Conservation (phyloP, 441 rosid genomes). For the Flueggea neowawraea region DNA sequence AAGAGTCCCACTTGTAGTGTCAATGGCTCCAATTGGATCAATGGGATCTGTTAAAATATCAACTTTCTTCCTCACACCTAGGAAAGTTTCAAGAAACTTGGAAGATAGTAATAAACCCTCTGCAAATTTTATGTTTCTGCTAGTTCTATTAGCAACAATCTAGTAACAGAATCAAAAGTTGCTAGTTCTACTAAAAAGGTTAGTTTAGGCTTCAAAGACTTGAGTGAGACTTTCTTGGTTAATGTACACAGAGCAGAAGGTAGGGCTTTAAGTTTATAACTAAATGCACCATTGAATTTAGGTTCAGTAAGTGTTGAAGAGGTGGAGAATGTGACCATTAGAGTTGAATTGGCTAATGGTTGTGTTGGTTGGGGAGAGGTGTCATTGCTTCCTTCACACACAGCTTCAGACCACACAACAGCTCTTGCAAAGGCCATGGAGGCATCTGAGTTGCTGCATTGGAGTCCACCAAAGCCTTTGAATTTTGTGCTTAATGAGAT, state of each 20-base stretch:
- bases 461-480: conserved; percentile 35
- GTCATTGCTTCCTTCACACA: conserved; percentile 76
- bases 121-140: too few relatives aligned
- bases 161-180: too few relatives aligned
- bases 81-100: too few relatives aligned
- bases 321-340: conserved; percentile 62
- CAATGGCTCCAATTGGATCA: too few relatives aligned
- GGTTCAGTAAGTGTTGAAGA: conserved; percentile 70
- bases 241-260: conserved; percentile 63
- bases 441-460: conserved; percentile 51
- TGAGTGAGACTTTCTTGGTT: conserved; percentile 54
- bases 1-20: too few relatives aligned
- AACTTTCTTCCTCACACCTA: too few relatives aligned
- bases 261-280: conserved; percentile 63
- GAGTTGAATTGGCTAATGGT: conserved; percentile 63
- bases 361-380: conserved; percentile 90
- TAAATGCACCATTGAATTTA: conserved; percentile 69
- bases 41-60: too few relatives aligned
- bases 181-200: too few relatives aligned
- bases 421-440: conserved; percentile 66
- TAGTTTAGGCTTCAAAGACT: conserved; percentile 26
- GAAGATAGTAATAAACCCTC: too few relatives aligned
- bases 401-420: conserved; percentile 76
- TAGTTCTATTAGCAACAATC: too few relatives aligned
- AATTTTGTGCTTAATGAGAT: conserved; percentile 42